These are phyloP conservation scores for Skeletonema tropicum DNA, from an alignment of 108 stramenopile species.

Conservation along the genomic window DNA sequence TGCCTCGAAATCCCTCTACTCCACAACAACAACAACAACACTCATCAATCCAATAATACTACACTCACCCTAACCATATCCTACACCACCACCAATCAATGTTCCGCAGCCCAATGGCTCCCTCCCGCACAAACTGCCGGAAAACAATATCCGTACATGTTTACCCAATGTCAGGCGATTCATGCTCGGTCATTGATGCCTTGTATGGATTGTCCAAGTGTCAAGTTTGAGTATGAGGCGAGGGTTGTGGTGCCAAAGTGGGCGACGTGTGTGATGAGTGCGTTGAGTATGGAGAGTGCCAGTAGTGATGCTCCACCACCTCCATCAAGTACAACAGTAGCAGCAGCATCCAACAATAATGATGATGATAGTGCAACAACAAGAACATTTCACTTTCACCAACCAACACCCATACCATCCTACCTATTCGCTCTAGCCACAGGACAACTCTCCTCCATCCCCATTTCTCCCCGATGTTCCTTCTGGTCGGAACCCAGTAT, in stretches of 20 bases:
- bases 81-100: slow-evolving; percentile 77
- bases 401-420: slow-evolving; percentile 91
- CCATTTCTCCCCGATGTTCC: slow-evolving; percentile 80
- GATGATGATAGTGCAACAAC: no score
- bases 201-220: slow-evolving; percentile 91
- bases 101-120: slow-evolving; percentile 94
- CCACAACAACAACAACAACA: neutral
- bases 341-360: neutral
- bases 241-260: slow-evolving; percentile 85
- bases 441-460: slow-evolving; percentile 77
- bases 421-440: slow-evolving; percentile 96
- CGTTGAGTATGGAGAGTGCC: slow-evolving; percentile 45
- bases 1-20: slow-evolving; percentile 57
- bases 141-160: slow-evolving; percentile 91
- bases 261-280: slow-evolving; percentile 96
- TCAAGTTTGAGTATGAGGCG: slow-evolving; percentile 91
- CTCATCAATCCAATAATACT: no score
- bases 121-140: slow-evolving; percentile 93
- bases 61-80: slow-evolving; percentile 56
- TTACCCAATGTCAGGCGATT: slow-evolving; percentile 98
- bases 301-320: no score
- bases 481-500: slow-evolving; percentile 95
- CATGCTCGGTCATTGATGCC: slow-evolving; percentile 95
- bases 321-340: no score
- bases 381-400: slow-evolving; percentile 70